Base-by-base conservation (phyloP, 2,329 filamentous ascomycete genomes). In the Penicillium capsulatum region DNA sequence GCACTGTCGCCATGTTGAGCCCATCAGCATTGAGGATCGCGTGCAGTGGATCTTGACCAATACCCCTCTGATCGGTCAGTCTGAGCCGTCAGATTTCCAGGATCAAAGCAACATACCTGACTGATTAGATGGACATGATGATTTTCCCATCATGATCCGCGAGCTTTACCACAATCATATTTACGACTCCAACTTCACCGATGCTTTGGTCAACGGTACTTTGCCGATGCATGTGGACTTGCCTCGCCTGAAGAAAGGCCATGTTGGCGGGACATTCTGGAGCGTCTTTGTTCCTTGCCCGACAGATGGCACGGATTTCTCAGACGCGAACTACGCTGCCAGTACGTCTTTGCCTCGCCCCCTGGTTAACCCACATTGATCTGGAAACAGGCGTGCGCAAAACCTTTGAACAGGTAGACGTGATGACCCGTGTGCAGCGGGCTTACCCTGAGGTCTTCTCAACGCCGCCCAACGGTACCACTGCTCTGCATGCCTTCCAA, bases 261-360 rank as follows among this genome's bases (percentile, higher is more conserved):
- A 54, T 19, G 55, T 64, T 3, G 89, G 89, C 27, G 91, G 89
- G 39, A 82, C 86, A n/a, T 96, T 96, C 62, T 96, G 90, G 91
- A 90, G 84, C 59, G 87, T 92, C 7, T 97, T 76, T 55, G 80
- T 84, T 28, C 78, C 79, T 0, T 96, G 90, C 58, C 89, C 90
- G 0, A 63, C 65, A 8, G 80, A 91, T 55, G 80, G 79, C 32
- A 75, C 75, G 3, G 80, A 94, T 63, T 89, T 86, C 57, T 84
- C 83, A 0, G 77, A 89, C 54, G 76, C 74, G 37, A 84, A 80
- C 56, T 90, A 90, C 58, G 77, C 76, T 4, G 63, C 74, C 6
- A 82, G 82, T 85, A 66, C 13, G 11, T n/a, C 9, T n/a, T 14
- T 14, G 4, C 6, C 11, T 14, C 22, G 32, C 16, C 8, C 11